Conservation (phyloP, 495 filamentous ascomycete genomes). For the Penicillium angulare region DNA sequence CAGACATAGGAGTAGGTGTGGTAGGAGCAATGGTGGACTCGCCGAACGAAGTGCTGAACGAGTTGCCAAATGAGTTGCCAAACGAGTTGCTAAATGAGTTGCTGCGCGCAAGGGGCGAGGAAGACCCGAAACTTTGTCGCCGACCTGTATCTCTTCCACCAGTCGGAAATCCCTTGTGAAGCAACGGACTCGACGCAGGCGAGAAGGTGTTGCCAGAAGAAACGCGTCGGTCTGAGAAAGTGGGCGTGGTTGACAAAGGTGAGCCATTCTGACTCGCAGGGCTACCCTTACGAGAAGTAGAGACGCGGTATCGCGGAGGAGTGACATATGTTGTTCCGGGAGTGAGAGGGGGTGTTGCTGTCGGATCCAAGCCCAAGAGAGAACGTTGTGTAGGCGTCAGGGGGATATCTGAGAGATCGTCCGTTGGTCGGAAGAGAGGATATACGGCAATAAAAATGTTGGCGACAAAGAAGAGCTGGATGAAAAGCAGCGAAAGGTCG, state of each 20-base stretch:
- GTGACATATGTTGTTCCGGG: constrained; percentile 70
- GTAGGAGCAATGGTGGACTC: constrained; percentile 42
- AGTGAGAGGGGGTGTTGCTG: constrained; percentile 58
- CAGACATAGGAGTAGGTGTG: constrained; percentile 60
- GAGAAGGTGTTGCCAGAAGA: constrained; percentile 47
- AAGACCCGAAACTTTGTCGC: constrained; percentile 60
- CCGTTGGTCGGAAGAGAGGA: constrained; percentile 66
- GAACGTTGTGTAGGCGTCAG: constrained; percentile 85
- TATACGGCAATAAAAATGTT: constrained; percentile 65
- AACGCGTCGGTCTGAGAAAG: constrained; percentile 39
- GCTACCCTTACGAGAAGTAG: constrained; percentile 57
- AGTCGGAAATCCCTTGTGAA: constrained; percentile 63
- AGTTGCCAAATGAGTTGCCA: constrained; percentile 53
- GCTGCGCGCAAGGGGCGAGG: constrained; percentile 39
- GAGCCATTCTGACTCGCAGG: constrained; percentile 55
- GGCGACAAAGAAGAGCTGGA: constrained; percentile 59
- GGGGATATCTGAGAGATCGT: constrained; percentile 84
- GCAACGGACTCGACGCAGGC: constrained; percentile 59
- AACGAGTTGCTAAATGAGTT: constrained; percentile 53
- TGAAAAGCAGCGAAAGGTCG: constrained; percentile 37
- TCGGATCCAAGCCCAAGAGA: constrained; percentile 78
- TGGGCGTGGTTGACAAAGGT: constrained; percentile 45
- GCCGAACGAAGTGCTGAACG: constrained; percentile 28
- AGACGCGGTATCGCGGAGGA: constrained; percentile 82
- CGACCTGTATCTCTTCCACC: constrained; percentile 50